Conservation (phyloP, 192 early-diverging fungal genomes). For the Spinellus fusiger region DNA sequence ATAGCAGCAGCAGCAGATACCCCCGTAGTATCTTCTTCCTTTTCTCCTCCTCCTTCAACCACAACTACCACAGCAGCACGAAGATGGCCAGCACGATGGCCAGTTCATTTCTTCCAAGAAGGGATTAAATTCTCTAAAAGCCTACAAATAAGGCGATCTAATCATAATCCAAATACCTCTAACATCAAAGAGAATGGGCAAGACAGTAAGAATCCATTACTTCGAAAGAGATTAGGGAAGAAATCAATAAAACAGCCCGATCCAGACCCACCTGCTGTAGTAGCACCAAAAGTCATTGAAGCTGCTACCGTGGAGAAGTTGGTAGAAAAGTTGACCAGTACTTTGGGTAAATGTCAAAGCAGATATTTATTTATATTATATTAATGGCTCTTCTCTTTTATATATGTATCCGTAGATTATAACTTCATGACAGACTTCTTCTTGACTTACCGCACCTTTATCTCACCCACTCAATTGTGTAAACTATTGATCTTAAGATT, state of each 20-base stretch:
- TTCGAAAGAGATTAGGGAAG: background rate
- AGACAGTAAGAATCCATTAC: too few relatives aligned
- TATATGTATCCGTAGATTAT: slow-evolving; percentile 37
- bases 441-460: slow-evolving; percentile 53
- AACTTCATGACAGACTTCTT: slow-evolving; percentile 58
- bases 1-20: too few relatives aligned
- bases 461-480: slow-evolving; percentile 45
- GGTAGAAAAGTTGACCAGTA: slow-evolving; percentile 47
- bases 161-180: background rate
- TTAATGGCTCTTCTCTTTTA: slow-evolving; percentile 7
- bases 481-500: slow-evolving; percentile 49
- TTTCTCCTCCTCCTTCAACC: too few relatives aligned
- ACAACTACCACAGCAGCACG: too few relatives aligned
- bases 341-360: slow-evolving; percentile 31
- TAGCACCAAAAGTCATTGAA: slow-evolving; percentile 16
- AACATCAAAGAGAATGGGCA: background rate
- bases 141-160: background rate
- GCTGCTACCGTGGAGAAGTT: slow-evolving; percentile 55
- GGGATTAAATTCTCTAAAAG: too few relatives aligned
- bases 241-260: background rate
- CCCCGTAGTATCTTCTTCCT: too few relatives aligned
- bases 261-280: background rate
- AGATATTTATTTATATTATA: background rate
- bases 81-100: too few relatives aligned
- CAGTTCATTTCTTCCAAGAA: too few relatives aligned